Percentiles rank a stretch among this genome's conserved stretches.
Evolutionary conservation across 345 rosid species (phyloP).

Genomic region (Euphorbia pulcherrima): DNA sequence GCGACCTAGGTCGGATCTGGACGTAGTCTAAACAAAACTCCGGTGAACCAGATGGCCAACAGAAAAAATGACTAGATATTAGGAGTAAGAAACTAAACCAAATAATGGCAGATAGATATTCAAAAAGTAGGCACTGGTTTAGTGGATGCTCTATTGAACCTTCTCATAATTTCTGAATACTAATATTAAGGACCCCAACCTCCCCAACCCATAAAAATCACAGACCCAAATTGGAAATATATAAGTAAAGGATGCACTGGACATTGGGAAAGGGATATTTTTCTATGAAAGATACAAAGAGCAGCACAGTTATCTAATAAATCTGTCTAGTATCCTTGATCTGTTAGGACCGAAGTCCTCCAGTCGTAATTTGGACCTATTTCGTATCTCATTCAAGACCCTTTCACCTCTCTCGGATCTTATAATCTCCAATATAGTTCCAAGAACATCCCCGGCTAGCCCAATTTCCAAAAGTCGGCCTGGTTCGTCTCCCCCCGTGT

Average conservation of each 20-base stretch:
- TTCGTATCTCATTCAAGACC: slow-evolving; percentile 43
- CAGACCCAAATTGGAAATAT: slow-evolving; percentile 25
- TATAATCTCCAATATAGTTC: slow-evolving; percentile 63
- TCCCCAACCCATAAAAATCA: slow-evolving; percentile 16
- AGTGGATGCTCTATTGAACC: slow-evolving; percentile 24
- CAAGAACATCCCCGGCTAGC: slow-evolving; percentile 79
- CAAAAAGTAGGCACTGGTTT: background rate
- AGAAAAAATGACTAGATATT: too few relatives aligned
- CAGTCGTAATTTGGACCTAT: slow-evolving; percentile 49
- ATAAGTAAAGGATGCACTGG: slow-evolving; percentile 16
- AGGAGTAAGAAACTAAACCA: too few relatives aligned
- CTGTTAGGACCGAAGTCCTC: slow-evolving; percentile 61
- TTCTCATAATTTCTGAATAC: slow-evolving; percentile 23
- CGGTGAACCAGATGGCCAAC: too few relatives aligned
- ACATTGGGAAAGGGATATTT: slow-evolving; percentile 27
- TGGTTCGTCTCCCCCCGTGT: slow-evolving; percentile 67
- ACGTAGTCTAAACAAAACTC: too few relatives aligned
- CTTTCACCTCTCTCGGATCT: slow-evolving; percentile 57
- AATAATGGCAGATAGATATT: background rate
- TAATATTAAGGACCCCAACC: slow-evolving; percentile 23
- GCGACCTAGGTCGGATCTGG: too few relatives aligned
- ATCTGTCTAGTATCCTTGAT: slow-evolving; percentile 66
- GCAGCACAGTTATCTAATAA: slow-evolving; percentile 52
- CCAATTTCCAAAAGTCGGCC: slow-evolving; percentile 57
- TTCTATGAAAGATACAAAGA: slow-evolving; percentile 30